Conservation (phyloP, 2,329 filamentous ascomycete genomes). For the Sclerotinia sclerotiorum region DNA sequence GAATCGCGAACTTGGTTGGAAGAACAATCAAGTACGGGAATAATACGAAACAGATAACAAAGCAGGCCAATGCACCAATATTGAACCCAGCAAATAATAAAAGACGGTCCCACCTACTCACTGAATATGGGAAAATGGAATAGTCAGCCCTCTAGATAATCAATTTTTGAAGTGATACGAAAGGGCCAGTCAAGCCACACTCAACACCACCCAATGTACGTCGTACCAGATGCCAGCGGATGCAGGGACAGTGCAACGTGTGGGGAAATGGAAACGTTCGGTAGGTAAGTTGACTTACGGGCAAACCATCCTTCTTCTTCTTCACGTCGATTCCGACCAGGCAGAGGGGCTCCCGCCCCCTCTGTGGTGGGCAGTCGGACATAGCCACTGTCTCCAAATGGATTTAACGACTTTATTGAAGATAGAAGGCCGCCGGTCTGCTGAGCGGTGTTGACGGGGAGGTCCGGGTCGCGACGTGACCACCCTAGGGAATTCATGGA, state of each 20-base stretch:
- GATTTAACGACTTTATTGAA: slow-evolving; percentile 81
- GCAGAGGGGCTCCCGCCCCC: slow-evolving; percentile 77
- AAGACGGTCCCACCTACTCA: slow-evolving; percentile 95
- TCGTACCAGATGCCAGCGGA: slow-evolving; percentile 34
- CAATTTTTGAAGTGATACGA: slow-evolving; percentile 31
- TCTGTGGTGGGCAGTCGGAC: slow-evolving; percentile 87
- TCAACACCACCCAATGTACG: slow-evolving; percentile 30
- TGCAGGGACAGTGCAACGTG: slow-evolving; percentile 38
- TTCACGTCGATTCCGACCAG: slow-evolving; percentile 79
- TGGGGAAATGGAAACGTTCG: slow-evolving; percentile 25
- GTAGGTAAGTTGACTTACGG: slow-evolving; percentile 62
- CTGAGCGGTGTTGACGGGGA: slow-evolving; percentile 70
- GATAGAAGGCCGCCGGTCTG: slow-evolving; percentile 70
- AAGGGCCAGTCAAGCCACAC: slow-evolving; percentile 29
- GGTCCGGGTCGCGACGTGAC: slow-evolving; percentile 79
- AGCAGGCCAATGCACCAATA: slow-evolving; percentile 83
- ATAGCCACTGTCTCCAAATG: slow-evolving; percentile 83
- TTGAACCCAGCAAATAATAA: slow-evolving; percentile 92
- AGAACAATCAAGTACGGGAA: slow-evolving; percentile 79
- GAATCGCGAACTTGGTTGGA: slow-evolving; percentile 91
- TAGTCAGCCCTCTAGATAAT: slow-evolving; percentile 37
- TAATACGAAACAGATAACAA: slow-evolving; percentile 87
- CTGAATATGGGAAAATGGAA: slow-evolving; percentile 49
- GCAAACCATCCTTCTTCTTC: slow-evolving; percentile 96
- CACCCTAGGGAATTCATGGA: slow-evolving; percentile 94